These are phyloP conservation scores for Lecanoromycetidae sp. DNA, from an alignment of 2,329 filamentous ascomycete species.

Conservation along the genomic window DNA sequence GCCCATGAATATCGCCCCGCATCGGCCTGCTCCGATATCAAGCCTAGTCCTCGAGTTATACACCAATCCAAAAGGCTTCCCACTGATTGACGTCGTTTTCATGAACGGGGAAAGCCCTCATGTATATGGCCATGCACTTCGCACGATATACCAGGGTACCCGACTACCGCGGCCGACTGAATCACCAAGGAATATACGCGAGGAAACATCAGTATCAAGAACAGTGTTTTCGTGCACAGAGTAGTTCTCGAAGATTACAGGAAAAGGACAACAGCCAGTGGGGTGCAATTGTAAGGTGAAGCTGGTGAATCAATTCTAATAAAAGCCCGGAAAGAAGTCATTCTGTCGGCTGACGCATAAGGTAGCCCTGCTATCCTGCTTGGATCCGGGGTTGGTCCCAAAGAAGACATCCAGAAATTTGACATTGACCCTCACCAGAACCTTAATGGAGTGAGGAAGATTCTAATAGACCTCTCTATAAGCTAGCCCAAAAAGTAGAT, in stretches of 20 bases:
- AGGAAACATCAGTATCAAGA: constrained; percentile 39
- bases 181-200: constrained; percentile 32
- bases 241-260: constrained; percentile 34
- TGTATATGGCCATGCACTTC: constrained; percentile 44
- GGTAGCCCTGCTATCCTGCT: constrained; percentile 43
- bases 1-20: constrained; percentile 44
- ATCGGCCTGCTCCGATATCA: constrained; percentile 48
- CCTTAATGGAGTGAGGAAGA: constrained; percentile 41
- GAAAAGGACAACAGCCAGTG: constrained; percentile 33
- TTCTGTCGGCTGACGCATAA: constrained; percentile 39
- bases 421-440: constrained; percentile 35
- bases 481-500: constrained; percentile 7
- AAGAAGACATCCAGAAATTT: constrained; percentile 30
- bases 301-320: constrained; percentile 30
- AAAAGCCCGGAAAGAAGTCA: constrained; percentile 35
- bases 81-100: constrained; percentile 49
- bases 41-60: constrained; percentile 44
- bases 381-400: constrained; percentile 41
- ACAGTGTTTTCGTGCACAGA: constrained; percentile 41
- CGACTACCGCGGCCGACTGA: constrained; percentile 45
- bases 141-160: constrained; percentile 42
- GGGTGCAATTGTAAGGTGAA: constrained; percentile 34
- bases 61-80: constrained; percentile 41
- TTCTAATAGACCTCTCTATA: constrained; percentile 42
- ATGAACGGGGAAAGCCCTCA: constrained; percentile 40